Conservation (phyloP, 768 basidiomycete genomes). For the Nidularia sp. region DNA sequence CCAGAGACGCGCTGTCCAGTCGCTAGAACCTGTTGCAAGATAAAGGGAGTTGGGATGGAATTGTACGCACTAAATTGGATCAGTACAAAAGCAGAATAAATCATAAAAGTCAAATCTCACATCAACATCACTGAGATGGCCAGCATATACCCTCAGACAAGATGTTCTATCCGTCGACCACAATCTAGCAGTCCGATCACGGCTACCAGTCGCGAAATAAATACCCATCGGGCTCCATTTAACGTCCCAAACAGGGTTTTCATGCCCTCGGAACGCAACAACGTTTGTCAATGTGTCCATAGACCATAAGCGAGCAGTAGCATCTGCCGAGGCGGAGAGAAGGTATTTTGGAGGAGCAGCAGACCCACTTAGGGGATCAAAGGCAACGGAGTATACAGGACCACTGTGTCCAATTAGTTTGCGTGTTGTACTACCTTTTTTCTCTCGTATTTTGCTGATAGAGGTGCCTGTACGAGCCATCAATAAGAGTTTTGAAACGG, state of each 20-base stretch:
- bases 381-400: conserved; percentile 91
- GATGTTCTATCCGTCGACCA: conserved; percentile 93
- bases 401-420: conserved; percentile 97
- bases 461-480: conserved; percentile 41
- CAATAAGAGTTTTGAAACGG: background rate
- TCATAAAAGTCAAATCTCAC: conserved; percentile 62
- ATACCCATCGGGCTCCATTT: conserved; percentile 98
- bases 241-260: conserved; percentile 98
- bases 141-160: conserved; percentile 88
- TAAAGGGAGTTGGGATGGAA: conserved; percentile 99
- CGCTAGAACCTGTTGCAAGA: conserved; percentile 93
- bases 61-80: conserved; percentile 66
- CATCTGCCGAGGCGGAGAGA: conserved; percentile 89
- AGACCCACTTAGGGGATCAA: conserved; percentile 89
- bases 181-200: conserved; percentile 90
- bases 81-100: conserved; percentile 1
- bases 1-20: conserved; percentile 95
- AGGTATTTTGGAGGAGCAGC: conserved; percentile 82
- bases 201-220: conserved; percentile 95
- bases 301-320: conserved; percentile 90
- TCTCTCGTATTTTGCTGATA: conserved; percentile 67
- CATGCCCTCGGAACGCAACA: conserved; percentile 92
- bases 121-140: conserved; percentile 95
- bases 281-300: conserved; percentile 92
- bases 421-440: conserved; percentile 80